Conservation (phyloP, 2,329 filamentous ascomycete species). For the Aphanocladium album region DNA sequence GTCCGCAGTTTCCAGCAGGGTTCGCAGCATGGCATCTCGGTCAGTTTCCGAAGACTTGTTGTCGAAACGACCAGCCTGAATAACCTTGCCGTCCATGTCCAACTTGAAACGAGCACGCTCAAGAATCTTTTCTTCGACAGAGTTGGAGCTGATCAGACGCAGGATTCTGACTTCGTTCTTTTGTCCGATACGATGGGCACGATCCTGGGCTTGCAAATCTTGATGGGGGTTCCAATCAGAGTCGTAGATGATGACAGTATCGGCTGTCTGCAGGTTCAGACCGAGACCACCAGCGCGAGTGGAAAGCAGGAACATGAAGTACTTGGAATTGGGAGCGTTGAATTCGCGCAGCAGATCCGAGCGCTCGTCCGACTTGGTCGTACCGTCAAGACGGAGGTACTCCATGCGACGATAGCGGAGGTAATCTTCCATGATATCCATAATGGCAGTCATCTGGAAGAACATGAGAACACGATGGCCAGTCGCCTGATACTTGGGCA, state of each 20-base stretch:
- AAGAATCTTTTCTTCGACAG: slow-evolving; percentile 96
- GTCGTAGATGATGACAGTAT: slow-evolving; percentile 99
- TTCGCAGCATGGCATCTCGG: slow-evolving; percentile 92
- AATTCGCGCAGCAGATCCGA: slow-evolving; percentile 85
- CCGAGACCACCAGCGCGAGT: slow-evolving; percentile 97
- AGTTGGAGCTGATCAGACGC: slow-evolving; percentile 91
- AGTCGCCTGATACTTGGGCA: slow-evolving; percentile 88
- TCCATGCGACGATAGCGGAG: slow-evolving; percentile 75
- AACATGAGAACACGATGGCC: slow-evolving; percentile 98
- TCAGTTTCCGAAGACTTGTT: slow-evolving; percentile 99
- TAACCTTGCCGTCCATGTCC: slow-evolving; percentile 99
- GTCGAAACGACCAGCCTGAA: slow-evolving; percentile 98
- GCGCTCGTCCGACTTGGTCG: slow-evolving; percentile 95
- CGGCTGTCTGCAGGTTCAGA: slow-evolving; percentile 93
- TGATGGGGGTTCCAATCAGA: slow-evolving; percentile 99
- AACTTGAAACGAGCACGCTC: slow-evolving; percentile 96
- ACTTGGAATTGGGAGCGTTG: slow-evolving; percentile 84
- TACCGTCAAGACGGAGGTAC: slow-evolving; percentile 91
- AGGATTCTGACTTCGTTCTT: slow-evolving; percentile 99
- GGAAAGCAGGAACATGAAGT: slow-evolving; percentile 97
- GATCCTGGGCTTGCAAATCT: slow-evolving; percentile 98
- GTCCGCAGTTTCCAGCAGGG: slow-evolving; percentile 80
- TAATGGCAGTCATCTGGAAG: slow-evolving; percentile 99
- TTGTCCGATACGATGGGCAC: slow-evolving; percentile 98
- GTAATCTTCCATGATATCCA: slow-evolving; percentile 99